phyloP scores from a whole-genome alignment of 108 stramenopile genomes.

The Cyclotella kingstonii region DNA sequence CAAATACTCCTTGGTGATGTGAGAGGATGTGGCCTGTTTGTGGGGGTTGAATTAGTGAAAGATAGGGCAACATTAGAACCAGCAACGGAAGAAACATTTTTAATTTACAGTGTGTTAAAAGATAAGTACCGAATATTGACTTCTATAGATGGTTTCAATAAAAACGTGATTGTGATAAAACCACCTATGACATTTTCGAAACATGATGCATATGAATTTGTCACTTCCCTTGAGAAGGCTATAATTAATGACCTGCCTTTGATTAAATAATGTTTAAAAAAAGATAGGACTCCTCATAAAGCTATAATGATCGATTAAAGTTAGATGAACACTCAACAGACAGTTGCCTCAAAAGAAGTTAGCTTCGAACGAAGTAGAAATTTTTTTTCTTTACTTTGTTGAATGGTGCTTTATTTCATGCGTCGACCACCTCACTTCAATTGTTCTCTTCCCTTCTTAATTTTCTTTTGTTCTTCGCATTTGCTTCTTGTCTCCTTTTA shows the following conservation, averaged over 20 bases:
- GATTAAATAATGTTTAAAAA: slow-evolving; percentile 9
- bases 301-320: too few relatives aligned
- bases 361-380: too few relatives aligned
- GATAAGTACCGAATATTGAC: slow-evolving; percentile 75
- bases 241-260: slow-evolving; percentile 34
- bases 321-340: too few relatives aligned
- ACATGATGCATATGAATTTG: slow-evolving; percentile 70
- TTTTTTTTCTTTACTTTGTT: too few relatives aligned
- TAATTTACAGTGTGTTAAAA: slow-evolving; percentile 71
- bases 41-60: slow-evolving; percentile 90
- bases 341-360: too few relatives aligned
- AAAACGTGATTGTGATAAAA: slow-evolving; percentile 94
- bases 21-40: slow-evolving; percentile 90
- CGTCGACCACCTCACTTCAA: slow-evolving; percentile 1
- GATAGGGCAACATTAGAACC: slow-evolving; percentile 55
- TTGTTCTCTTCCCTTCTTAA: slow-evolving; percentile 35
- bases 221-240: slow-evolving; percentile 58
- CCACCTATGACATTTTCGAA: slow-evolving; percentile 91
- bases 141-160: slow-evolving; percentile 84
- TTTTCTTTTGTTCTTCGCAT: slow-evolving; percentile 39
- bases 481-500: slow-evolving; percentile 41
- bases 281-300: too few relatives aligned
- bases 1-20: slow-evolving; percentile 85
- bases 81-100: slow-evolving; percentile 73
- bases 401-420: too few relatives aligned